A percentile compares a stretch with the other conserved stretches of the same genome.
Conservation (phyloP, 176 grass and related monocot species). For the Oryza brachyantha region DNA sequence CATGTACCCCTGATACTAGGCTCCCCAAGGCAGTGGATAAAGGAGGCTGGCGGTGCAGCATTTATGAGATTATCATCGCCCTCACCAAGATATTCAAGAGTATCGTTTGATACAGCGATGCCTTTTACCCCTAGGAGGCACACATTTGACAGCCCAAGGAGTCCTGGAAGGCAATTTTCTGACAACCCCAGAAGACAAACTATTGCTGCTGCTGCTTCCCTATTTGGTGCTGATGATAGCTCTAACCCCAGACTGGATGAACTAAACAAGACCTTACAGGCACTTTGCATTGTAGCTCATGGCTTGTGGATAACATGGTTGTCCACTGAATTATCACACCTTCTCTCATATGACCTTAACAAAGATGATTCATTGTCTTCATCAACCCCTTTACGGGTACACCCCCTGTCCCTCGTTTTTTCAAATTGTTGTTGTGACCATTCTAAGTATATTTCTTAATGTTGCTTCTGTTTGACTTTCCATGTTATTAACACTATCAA, state of each 20-base stretch:
- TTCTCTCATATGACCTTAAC: slow-evolving; percentile 76
- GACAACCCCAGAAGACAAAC: slow-evolving; percentile 76
- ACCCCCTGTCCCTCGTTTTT: not conserved
- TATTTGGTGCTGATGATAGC: slow-evolving; percentile 77
- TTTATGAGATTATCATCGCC: slow-evolving; percentile 61
- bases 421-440: slow-evolving; percentile 2
- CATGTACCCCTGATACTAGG: slow-evolving; percentile 85
- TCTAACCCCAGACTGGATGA: slow-evolving; percentile 79
- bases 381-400: slow-evolving; percentile 79
- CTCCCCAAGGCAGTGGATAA: slow-evolving; percentile 89
- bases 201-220: slow-evolving; percentile 75
- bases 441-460: slow-evolving; percentile 9
- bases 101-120: slow-evolving; percentile 43
- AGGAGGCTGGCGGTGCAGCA: slow-evolving; percentile 46
- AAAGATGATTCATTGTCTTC: slow-evolving; percentile 86
- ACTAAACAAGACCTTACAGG: slow-evolving; percentile 70
- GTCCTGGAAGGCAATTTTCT: slow-evolving; percentile 54
- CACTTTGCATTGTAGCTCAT: slow-evolving; percentile 78
- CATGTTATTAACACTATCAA: slow-evolving; percentile 9
- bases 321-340: slow-evolving; percentile 62
- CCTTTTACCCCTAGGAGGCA: slow-evolving; percentile 62
- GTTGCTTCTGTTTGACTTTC: not conserved
- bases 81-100: slow-evolving; percentile 54
- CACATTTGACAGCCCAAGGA: slow-evolving; percentile 73
- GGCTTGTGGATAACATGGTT: slow-evolving; percentile 85